Evolutionary conservation across 768 basidiomycete species (phyloP), one percentile per base, ranked within the genome.

Genomic region (Amanita rimosa): DNA sequence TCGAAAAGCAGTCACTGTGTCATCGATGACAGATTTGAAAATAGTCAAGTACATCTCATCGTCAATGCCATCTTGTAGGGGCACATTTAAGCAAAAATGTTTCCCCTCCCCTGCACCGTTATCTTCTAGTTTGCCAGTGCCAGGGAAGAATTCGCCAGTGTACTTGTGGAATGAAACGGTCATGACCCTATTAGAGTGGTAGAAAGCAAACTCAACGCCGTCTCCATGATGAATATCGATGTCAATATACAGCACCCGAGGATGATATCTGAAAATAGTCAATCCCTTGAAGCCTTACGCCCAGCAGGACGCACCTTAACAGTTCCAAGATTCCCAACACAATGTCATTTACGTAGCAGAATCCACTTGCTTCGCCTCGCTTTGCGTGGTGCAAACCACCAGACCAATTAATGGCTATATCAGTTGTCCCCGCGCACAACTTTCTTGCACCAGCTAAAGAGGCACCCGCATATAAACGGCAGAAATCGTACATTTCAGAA

Each of bases 151-250:
- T 59, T 95, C 91, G 49, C 91, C 93, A 1, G 88, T 93, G 70
- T 96, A 99, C 67, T 98, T 98, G 72, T 99, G 95, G 67, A 99
- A 99, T 0, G 95, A 97, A 11, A 97, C 90, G 0, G 95, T 98
- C 79, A 97, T 85, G 54, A 99, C 95, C n/a, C 95, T 83, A 58
- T 99, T 93, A 34, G 91, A 86, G 56, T 95, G 85, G 66, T 95
- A 99, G 65, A 99, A 98, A 0, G 95, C 96, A 52, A 95, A 85
- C 60, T 99, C 92, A 2, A 99, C 96, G 19, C 95, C 95, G 58
- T 99, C 95, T 6, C 95, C 95, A 57, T 99, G 95, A 63, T 99
- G 95, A 49, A 98, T 97, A 60, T 99, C 95, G 54, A 99, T 99
- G 67, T 99, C 95, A 57, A 99, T 92, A 62, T 99, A 99, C 6